Base-by-base conservation (phyloP, 78 protist species). In the Polysphondylium violaceum region DNA sequence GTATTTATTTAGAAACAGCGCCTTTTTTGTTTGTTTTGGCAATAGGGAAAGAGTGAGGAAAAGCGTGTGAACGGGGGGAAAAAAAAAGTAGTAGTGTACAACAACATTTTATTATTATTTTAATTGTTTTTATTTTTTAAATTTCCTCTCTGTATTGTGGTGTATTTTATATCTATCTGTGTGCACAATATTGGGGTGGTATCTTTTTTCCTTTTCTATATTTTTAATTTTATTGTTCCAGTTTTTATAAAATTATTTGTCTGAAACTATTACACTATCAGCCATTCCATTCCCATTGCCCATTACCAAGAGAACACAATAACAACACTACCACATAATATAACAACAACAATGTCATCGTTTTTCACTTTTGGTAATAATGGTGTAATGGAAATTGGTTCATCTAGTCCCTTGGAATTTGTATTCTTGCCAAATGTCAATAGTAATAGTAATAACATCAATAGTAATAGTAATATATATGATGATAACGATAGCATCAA, bases 401-500 rank as follows among this genome's bases (percentile, higher is more conserved):
- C 76, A 11, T 50, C 63, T 0, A 72, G 78, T 31, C 78, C 78
- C 17, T 72, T 72, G 17, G 78, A 72, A 51, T 72, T 72, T 72
- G 23, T 72, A 56, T 17, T 56, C 8, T 17, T 56, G 5, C 16
- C 53, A 25, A 69, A 69, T 16, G 58, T 43, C 36, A 69, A 41
- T 69, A 67, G 25, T 67, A 44, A 58, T 3, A 43, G 36, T 44
- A 36, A 65, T 21, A 64, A 36, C 6, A 35, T 14, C 8, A 64
- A 17, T 36, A 65, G 40, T 38, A 17, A 59, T 25, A 21, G 6
- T 59, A 19, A 38, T 38, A 65, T 38, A n/a, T 38, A 36, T 36
- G 17, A 11, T 47, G 53, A 11, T 47, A 47, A 11, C 53, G 11
- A 47, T 47, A 47, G 53, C 53, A 47, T 11, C 11, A 11, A 11